These are phyloP conservation scores for Viola odorata DNA, from an alignment of 345 rosid genomes.

Conservation along the genomic window DNA sequence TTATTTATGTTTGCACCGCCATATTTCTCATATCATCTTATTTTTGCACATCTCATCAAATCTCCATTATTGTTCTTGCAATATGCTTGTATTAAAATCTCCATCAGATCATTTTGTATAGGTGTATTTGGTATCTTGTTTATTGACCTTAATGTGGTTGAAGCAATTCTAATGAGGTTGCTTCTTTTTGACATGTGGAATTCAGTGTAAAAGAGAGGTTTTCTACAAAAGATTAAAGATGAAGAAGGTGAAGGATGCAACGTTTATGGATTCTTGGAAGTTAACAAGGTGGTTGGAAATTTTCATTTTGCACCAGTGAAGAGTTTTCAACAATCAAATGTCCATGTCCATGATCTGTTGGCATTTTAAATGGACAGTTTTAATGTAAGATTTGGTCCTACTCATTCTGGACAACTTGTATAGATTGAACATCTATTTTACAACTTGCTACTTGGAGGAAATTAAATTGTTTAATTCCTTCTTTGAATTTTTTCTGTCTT, in stretches of 20 bases:
- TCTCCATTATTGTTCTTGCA: no score
- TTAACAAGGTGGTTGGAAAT: conserved; percentile 82
- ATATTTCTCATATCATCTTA: no score
- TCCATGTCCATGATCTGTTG: conserved; percentile 69
- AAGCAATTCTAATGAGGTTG: no score
- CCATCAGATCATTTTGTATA: no score
- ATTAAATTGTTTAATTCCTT: neutral
- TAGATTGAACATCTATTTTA: neutral
- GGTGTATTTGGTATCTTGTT: no score
- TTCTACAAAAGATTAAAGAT: conserved; percentile 71
- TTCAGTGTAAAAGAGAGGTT: conserved; percentile 10
- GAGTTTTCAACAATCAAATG: conserved; percentile 75
- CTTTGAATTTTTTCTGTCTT: neutral
- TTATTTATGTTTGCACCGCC: no score
- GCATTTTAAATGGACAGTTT: conserved; percentile 67
- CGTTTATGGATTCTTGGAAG: conserved; percentile 74
- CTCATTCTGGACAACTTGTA: no score
- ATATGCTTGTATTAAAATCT: no score
- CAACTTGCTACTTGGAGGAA: neutral
- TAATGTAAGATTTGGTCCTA: no score
- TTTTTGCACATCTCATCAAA: no score
- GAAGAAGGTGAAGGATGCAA: conserved; percentile 96
- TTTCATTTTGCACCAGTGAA: conserved; percentile 94
- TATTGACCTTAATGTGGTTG: no score
- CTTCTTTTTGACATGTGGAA: neutral